Evolutionary conservation across 345 rosid genomes (phyloP).

Genomic region (Populus nigra): DNA sequence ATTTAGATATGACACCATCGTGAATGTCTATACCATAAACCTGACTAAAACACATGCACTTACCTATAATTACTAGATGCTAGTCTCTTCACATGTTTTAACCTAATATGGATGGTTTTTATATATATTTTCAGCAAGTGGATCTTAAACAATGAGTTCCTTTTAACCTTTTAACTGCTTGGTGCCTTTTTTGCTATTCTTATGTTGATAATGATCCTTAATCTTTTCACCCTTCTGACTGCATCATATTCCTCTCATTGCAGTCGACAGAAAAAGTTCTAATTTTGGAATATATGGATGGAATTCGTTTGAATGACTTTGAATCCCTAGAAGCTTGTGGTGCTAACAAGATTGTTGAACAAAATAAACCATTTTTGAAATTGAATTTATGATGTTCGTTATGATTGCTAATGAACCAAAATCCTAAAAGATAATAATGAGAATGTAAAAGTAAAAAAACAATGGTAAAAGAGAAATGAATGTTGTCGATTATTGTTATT

Average conservation of each 20-base stretch:
- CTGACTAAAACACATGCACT: not conserved
- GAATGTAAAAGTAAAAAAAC: too few species aligned
- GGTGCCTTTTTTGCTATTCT: not conserved
- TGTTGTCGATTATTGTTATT: too few species aligned
- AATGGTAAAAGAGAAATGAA: too few species aligned
- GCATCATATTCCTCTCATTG: constrained; percentile 24
- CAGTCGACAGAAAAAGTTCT: constrained; percentile 87
- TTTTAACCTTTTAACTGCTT: not conserved
- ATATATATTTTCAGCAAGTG: not conserved
- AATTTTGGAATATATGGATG: constrained; percentile 92
- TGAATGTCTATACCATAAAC: not conserved
- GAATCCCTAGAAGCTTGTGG: constrained; percentile 71
- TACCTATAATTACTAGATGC: not conserved
- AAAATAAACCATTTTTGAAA: constrained; percentile 23
- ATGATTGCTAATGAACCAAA: too few species aligned
- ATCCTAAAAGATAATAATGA: too few species aligned
- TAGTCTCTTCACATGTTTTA: not conserved
- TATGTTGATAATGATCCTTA: not conserved
- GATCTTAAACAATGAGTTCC: not conserved
- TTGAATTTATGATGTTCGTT: too few species aligned
- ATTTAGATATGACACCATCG: not conserved
- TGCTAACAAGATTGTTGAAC: constrained; percentile 76
- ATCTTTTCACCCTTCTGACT: constrained; percentile 7
- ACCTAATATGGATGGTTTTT: not conserved
- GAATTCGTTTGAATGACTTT: constrained; percentile 81